Evolutionary conservation across 208 protist genomes (phyloP).

Genomic region (Wallacemonas sp.): DNA sequence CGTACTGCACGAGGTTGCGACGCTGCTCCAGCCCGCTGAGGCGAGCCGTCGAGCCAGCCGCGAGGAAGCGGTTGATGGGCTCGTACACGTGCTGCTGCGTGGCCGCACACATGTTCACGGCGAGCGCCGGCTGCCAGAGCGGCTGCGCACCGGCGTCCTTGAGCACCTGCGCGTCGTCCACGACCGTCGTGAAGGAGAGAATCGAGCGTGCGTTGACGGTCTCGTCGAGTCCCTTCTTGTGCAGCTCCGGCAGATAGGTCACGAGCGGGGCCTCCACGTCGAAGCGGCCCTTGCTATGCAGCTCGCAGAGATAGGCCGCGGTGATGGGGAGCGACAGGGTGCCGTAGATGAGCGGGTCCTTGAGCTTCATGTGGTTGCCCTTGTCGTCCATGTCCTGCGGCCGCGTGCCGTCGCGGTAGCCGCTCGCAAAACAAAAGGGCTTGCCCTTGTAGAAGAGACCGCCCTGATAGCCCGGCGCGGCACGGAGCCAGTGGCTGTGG

Average conservation of each 20-base stretch:
- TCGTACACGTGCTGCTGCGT: constrained; percentile 49
- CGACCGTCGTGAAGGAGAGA: constrained; percentile 57
- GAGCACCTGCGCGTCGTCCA: constrained; percentile 56
- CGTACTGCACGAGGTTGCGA: constrained; percentile 66
- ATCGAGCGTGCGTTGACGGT: constrained; percentile 66
- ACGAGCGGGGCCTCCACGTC: constrained; percentile 55
- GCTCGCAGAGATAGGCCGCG: constrained; percentile 70
- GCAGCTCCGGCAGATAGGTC: constrained; percentile 68
- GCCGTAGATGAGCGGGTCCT: constrained; percentile 80
- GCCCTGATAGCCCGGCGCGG: constrained; percentile 73
- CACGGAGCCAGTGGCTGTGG: constrained; percentile 76
- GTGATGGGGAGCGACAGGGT: constrained; percentile 71
- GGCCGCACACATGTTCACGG: constrained; percentile 41
- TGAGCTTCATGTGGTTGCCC: constrained; percentile 82
- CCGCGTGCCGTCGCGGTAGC: constrained; percentile 71
- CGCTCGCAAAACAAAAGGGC: constrained; percentile 82
- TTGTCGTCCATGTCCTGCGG: constrained; percentile 82
- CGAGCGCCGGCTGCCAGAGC: constrained; percentile 20
- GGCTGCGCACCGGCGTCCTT: constrained; percentile 39
- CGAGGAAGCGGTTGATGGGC: constrained; percentile 65
- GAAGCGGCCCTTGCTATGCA: constrained; percentile 66
- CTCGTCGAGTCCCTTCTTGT: constrained; percentile 29
- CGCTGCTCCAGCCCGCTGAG: constrained; percentile 67
- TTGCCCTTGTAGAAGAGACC: constrained; percentile 78
- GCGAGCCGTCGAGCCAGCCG: constrained; percentile 19